These are phyloP conservation scores for Pyricularia sp. DNA, from an alignment of 2,329 filamentous ascomycete genomes.

Conservation along the genomic window DNA sequence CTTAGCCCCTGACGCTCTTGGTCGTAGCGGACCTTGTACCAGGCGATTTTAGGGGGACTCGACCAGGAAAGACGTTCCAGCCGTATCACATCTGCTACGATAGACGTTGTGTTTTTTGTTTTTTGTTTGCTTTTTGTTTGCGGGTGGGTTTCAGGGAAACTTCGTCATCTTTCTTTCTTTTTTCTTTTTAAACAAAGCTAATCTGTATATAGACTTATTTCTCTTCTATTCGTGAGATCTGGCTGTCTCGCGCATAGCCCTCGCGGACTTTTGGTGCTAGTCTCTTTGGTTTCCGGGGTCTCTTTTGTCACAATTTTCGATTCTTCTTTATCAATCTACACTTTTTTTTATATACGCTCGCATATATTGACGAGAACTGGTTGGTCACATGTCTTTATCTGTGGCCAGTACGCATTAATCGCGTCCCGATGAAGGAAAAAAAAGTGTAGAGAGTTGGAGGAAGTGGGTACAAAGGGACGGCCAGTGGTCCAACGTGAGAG, in stretches of 20 bases:
- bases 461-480: neutral
- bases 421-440: no score
- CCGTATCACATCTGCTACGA: neutral
- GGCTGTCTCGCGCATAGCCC: neutral
- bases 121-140: neutral
- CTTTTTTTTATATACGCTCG: neutral
- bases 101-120: neutral
- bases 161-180: neutral
- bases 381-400: neutral
- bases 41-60: neutral
- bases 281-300: neutral
- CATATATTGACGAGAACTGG: neutral
- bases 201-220: neutral
- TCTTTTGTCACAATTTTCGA: neutral
- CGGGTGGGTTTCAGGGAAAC: neutral
- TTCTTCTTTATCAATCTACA: neutral
- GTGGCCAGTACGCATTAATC: neutral
- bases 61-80: neutral
- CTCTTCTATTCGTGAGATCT: neutral
- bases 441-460: neutral
- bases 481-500: neutral
- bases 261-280: neutral
- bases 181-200: neutral
- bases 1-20: neutral
- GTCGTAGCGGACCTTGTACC: neutral